A percentile compares a stretch with the other conserved stretches of the same genome.
phyloP scores from a whole-genome alignment of 1,139 yeast species.

The Yamadazyma atlantica region DNA sequence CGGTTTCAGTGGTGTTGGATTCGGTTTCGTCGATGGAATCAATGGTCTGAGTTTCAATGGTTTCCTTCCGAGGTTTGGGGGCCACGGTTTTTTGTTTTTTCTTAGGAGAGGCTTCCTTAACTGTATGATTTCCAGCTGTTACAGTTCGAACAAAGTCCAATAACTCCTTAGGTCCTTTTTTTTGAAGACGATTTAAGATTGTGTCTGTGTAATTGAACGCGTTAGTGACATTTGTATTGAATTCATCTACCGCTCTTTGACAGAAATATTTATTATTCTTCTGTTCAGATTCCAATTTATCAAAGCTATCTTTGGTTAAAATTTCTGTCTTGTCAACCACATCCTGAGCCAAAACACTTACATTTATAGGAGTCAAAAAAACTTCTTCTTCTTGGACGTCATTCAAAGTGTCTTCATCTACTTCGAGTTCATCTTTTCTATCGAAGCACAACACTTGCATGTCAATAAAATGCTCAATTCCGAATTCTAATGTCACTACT shows the following conservation, averaged over 20 bases:
- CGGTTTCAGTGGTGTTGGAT: too few relatives aligned
- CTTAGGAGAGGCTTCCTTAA: too few relatives aligned
- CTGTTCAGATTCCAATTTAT: not conserved
- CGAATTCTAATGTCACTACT: constrained; percentile 42
- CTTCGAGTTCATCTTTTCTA: constrained; percentile 6
- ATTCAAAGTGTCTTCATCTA: not conserved
- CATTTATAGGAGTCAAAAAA: constrained; percentile 40
- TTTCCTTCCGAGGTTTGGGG: too few relatives aligned
- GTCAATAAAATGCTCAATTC: constrained; percentile 37
- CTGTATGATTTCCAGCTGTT: too few relatives aligned
- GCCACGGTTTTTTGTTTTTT: too few relatives aligned
- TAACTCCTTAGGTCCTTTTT: not conserved
- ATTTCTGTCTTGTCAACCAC: constrained; percentile 4
- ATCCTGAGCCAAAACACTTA: constrained; percentile 28
- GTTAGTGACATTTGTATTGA: constrained; percentile 22
- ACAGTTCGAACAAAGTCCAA: not conserved
- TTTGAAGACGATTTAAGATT: not conserved
- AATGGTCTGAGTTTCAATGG: too few relatives aligned
- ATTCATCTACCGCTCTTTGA: constrained; percentile 37
- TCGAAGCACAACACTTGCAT: constrained; percentile 39
- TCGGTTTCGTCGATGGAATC: too few relatives aligned
- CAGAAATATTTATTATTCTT: constrained; percentile 22
- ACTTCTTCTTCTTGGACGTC: constrained; percentile 30
- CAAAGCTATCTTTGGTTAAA: not conserved
- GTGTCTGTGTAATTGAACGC: constrained; percentile 2